Evolutionary conservation across 805 yeast species (phyloP).

Genomic region (Metschnikowia lunata): DNA sequence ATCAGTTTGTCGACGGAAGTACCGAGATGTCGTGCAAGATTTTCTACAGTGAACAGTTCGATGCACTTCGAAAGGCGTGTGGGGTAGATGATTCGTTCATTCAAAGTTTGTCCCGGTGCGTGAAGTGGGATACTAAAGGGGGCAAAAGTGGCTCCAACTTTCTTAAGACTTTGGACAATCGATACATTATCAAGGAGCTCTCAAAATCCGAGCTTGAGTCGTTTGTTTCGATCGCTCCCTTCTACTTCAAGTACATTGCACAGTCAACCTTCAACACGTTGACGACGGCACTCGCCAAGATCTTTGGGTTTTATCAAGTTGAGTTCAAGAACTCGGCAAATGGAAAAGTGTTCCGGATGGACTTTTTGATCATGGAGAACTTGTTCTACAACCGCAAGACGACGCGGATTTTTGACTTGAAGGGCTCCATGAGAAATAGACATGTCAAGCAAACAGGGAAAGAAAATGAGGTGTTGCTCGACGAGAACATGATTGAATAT

Average conservation of each 20-base stretch:
- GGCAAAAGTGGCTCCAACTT: conserved; percentile 97
- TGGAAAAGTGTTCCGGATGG: conserved; percentile 78
- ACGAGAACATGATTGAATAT: conserved; percentile 97
- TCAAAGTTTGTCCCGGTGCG: conserved; percentile 88
- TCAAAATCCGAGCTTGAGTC: conserved; percentile 88
- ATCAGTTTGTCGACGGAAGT: conserved; percentile 83
- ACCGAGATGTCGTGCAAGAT: conserved; percentile 87
- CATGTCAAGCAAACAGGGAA: conserved; percentile 96
- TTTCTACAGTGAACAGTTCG: conserved; percentile 94
- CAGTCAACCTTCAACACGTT: conserved; percentile 92
- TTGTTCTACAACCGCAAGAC: conserved; percentile 80
- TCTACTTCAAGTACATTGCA: conserved; percentile 92
- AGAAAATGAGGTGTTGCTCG: conserved; percentile 89
- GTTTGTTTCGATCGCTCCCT: conserved; percentile 92
- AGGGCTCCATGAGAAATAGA: conserved; percentile 96
- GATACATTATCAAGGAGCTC: conserved; percentile 85
- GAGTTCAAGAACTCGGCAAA: conserved; percentile 76
- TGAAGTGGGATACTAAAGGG: conserved; percentile 93
- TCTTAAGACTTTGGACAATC: conserved; percentile 83
- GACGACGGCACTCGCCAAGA: conserved; percentile 91
- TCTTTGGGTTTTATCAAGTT: conserved; percentile 93
- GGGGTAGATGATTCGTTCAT: conserved; percentile 70
- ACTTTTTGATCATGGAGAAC: conserved; percentile 93
- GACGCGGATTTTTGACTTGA: conserved; percentile 85
- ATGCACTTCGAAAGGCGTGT: conserved; percentile 84